Base-by-base conservation (phyloP, 306 rosid genomes). In the Fagus crenata region DNA sequence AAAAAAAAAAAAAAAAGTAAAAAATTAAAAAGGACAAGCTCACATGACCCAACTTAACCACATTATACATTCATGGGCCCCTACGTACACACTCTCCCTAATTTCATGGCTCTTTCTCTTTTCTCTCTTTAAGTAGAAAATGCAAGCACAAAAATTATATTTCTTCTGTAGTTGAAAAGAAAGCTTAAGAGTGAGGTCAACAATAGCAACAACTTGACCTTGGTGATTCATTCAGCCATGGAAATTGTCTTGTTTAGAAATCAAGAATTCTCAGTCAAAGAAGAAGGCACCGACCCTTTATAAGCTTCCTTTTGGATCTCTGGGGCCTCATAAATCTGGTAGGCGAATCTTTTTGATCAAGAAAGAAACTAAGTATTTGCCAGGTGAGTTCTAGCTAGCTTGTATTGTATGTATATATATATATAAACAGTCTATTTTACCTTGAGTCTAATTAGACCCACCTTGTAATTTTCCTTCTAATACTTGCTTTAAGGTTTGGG, bases 1-100 rank as follows among this genome's bases (percentile, higher is more conserved):
- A 42, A 39, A 39, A 0, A 39, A 14, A 77, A 54, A 87, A 85
- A 84, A 91, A 86, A 0, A 9, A 2, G 1, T 2, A 46, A 0
- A 2, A 9, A 73, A 67, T 22, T 22, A 22, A 22, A 53, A 28
- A 80, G 49, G 89, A 86, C 84, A 91, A 86, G 67, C 85, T 86
- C 94, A 89, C 94, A 89, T 86, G 90, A 85, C 87, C 88, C 83
- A 75, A 63, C 79, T 58, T 59, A 55, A 56, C 82, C 87, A 72
- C 93, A 89, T 85, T 81, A 84, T 72, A 77, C 82, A 85, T 72
- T 77, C 82, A 85, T 85, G 92, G 93, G 84, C 84, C 97, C 89
- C 80, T 84, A 83, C 84, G 89, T 85, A 85, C 81, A 81, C 82
- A 79, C 73, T 28, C 67, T 63, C 75, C 49, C 37, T 67, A 11